These are phyloP conservation scores for Wickerhamiella slavikovae DNA, from an alignment of 805 yeast genomes.

Conservation along the genomic window DNA sequence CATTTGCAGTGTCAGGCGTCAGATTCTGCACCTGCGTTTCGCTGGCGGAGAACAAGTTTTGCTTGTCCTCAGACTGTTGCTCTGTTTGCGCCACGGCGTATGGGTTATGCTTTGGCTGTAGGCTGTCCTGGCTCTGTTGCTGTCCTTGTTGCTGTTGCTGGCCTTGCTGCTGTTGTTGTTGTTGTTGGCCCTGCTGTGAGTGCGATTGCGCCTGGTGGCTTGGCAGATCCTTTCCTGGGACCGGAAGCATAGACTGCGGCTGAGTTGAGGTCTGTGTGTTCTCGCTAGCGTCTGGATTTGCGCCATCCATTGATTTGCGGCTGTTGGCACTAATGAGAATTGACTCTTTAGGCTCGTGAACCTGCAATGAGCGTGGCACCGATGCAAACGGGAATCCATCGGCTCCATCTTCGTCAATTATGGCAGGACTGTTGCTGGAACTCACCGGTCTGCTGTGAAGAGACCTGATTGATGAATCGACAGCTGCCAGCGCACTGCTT, in stretches of 20 bases:
- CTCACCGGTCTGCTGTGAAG: background rate
- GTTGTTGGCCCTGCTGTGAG: too few relatives aligned
- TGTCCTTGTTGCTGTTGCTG: too few relatives aligned
- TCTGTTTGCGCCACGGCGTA: background rate
- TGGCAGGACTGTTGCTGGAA: slow-evolving; percentile 1
- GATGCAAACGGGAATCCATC: slow-evolving; percentile 12
- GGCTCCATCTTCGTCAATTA: slow-evolving; percentile 20
- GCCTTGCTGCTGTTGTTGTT: too few relatives aligned
- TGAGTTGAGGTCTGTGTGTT: slow-evolving; percentile 5
- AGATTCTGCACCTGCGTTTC: too few relatives aligned
- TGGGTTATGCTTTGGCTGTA: too few relatives aligned
- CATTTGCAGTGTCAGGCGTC: background rate
- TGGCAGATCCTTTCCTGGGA: too few relatives aligned
- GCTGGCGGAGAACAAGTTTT: background rate
- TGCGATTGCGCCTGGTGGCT: too few relatives aligned
- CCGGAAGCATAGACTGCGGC: background rate
- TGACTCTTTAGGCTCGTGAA: slow-evolving; percentile 53
- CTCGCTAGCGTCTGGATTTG: slow-evolving; percentile 29
- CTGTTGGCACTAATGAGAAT: too few relatives aligned
- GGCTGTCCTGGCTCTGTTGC: too few relatives aligned
- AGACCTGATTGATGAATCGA: too few relatives aligned
- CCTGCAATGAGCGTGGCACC: slow-evolving; percentile 27
- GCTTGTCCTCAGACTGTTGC: background rate
- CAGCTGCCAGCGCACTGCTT: too few relatives aligned
- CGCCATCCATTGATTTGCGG: too few relatives aligned